Evolutionary conservation across 345 rosid genomes (phyloP).

Genomic region (Kernera saxatilis): DNA sequence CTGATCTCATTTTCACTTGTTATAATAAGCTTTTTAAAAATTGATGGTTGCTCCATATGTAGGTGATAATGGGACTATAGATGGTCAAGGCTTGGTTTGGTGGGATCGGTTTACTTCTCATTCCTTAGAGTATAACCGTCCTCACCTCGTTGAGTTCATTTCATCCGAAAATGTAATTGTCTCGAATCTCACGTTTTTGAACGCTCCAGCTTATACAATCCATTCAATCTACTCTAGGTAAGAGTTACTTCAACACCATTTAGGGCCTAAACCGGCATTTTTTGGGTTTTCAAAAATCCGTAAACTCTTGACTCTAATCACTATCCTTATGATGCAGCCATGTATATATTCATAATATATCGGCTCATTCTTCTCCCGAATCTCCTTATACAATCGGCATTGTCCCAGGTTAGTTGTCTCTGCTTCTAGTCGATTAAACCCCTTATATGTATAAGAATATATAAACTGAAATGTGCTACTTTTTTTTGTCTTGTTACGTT

Average conservation of each 20-base stretch:
- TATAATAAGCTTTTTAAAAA: background rate
- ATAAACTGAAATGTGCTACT: background rate
- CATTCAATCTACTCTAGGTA: conserved; percentile 71
- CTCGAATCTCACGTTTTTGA: conserved; percentile 49
- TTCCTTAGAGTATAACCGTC: conserved; percentile 40
- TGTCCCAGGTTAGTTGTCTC: conserved; percentile 43
- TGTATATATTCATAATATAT: conserved; percentile 39
- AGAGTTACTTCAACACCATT: background rate
- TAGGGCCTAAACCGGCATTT: background rate
- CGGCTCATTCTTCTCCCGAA: conserved; percentile 38
- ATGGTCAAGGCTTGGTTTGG: conserved; percentile 71
- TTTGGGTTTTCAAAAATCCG: background rate
- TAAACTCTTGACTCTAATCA: background rate
- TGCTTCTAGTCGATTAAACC: background rate
- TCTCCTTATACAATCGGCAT: conserved; percentile 49
- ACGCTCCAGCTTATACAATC: conserved; percentile 59
- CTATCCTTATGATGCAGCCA: conserved; percentile 26
- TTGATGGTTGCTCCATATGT: background rate
- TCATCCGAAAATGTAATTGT: conserved; percentile 36
- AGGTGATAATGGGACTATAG: conserved; percentile 71
- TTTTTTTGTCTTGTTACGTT: background rate
- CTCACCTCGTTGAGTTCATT: conserved; percentile 52
- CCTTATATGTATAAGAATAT: background rate
- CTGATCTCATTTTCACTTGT: background rate
- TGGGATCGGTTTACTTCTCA: conserved; percentile 51